Base-by-base conservation (phyloP, 2,329 filamentous ascomycete genomes). In the Hypocrella siamensis region DNA sequence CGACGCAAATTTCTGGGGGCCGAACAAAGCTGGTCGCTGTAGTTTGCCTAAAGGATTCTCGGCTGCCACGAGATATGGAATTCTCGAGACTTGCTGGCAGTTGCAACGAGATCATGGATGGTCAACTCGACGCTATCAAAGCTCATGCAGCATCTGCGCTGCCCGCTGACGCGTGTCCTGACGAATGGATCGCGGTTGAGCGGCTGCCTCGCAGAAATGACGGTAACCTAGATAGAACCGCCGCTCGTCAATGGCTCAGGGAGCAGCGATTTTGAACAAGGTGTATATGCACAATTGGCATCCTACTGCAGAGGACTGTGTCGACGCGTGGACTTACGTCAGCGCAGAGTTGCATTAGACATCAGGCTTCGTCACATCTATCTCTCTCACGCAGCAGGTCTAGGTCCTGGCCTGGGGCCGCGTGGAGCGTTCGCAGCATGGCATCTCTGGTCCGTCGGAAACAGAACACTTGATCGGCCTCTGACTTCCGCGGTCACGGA, bases 21-120 rank as follows among this genome's bases (percentile, higher is more conserved):
- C 26, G 33, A 19, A 34, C 28, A 3, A 28, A 34, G 15, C 14
- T 28, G 17, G 28, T 34, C 6, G 33, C 33, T 17, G 24, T 34
- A 12, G 28, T 31, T 5, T 34, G 32, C 32, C 19, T 34, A 10
- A 18, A 21, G 4, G 28, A 34, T 25, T 6, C 28, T n/a, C n/a
- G 27, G 15, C 14, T 34, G 8, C 33, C 33, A 6, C 28, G 28
- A 5, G 11, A 7, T 9, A 9, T n/a, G 15, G 18, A 11, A 22
- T 14, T 34, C 12, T 17, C 17, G 18, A 27, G 12, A 24, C 11
- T 28, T 3, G 9, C 18, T 19, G 25, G 18, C 7, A 12, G 7
- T 3, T 21, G 17, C 12, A 15, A 27, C 8, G 24, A 12, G 6
- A 22, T 21, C 25, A 17, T 31, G 4, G 18, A 26, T 5, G 7